Evolutionary conservation across 2,329 filamentous ascomycete genomes (phyloP), one percentile per base, ranked within the genome.

Genomic region (Pseudocercospora vitis): DNA sequence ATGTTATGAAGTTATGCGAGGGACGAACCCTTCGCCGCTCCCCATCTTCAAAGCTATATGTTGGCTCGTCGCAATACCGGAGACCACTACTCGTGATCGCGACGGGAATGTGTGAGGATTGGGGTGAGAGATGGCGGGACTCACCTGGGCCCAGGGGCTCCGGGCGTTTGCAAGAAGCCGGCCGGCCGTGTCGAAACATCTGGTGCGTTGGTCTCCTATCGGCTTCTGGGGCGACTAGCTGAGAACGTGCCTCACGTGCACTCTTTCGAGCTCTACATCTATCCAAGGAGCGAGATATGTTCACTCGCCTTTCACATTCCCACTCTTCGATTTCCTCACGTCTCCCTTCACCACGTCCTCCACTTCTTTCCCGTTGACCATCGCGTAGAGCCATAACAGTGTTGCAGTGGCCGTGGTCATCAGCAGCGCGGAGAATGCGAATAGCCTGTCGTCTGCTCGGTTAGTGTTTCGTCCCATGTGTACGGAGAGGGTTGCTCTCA

Each of bases 341-440:
- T 54, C 48, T 40, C 49, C 49, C 26, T 33, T 55, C 4, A 47
- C 50, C 9, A 52, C 18, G 23, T 46, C 40, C 7, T 61, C 57
- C 49, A 61, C 55, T 23, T 60, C 57, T 50, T 49, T 55, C 1
- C 85, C 85, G 67, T 90, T 91, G 21, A 88, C 67, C 48, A 75
- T 76, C 2, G 79, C 81, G 71, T 95, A 89, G 1, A 88, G 57
- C 78, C 80, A 86, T 68, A 90, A 87, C 58, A 95, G 73, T 7
- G 78, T 72, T 18, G 82, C 74, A 0, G 88, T 91, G 60, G 84
- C 89, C 2, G 76, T 69, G 2, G 87, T 85, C 83, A 95, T 91
- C 12, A 88, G 71, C 1, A 80, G 65, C 0, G 88, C 90, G 3
- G 65, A 66, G 29, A 55, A 58, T 7, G 56, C 62, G 40, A 67